Evolutionary conservation across 2,329 filamentous ascomycete genomes (phyloP).

Genomic region (Aspergillus quadrilineatus): DNA sequence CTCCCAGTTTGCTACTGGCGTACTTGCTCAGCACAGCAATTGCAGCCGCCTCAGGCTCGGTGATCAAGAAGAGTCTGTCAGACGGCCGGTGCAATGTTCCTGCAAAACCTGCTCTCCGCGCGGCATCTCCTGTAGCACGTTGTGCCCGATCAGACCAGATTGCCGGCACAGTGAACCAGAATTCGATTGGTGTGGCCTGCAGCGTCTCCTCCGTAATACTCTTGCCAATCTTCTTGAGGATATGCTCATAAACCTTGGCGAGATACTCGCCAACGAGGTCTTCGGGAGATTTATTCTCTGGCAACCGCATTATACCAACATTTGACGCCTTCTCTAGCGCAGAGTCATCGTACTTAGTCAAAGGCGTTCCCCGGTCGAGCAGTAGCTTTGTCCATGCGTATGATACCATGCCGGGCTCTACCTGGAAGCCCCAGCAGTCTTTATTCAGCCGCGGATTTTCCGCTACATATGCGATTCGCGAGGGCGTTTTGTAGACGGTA

Average conservation of each 20-base stretch:
- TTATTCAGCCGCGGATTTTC: slow-evolving; percentile 18
- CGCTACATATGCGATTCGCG: slow-evolving; percentile 25
- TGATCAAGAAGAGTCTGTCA: slow-evolving; percentile 20
- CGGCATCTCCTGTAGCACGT: slow-evolving; percentile 15
- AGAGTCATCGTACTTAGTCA: slow-evolving; percentile 21
- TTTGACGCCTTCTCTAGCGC: slow-evolving; percentile 10
- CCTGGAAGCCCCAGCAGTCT: slow-evolving; percentile 27
- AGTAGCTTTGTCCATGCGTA: slow-evolving; percentile 33
- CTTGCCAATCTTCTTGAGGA: slow-evolving; percentile 17
- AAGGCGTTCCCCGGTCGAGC: slow-evolving; percentile 21
- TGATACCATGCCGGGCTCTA: slow-evolving; percentile 21
- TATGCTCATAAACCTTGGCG: slow-evolving; percentile 20
- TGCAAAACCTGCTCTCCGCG: slow-evolving; percentile 14
- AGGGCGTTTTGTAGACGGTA: slow-evolving; percentile 25
- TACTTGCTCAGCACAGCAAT: slow-evolving; percentile 15
- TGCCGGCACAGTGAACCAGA: slow-evolving; percentile 31
- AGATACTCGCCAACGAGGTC: slow-evolving; percentile 28
- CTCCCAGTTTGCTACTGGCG: not conserved
- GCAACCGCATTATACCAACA: slow-evolving; percentile 22
- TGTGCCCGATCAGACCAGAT: slow-evolving; percentile 31
- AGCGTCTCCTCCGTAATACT: slow-evolving; percentile 17
- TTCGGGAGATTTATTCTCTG: slow-evolving; percentile 21
- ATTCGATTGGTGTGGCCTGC: slow-evolving; percentile 20
- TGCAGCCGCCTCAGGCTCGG: slow-evolving; percentile 26
- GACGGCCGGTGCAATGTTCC: not conserved